Evolutionary conservation across 2,329 filamentous ascomycete species (phyloP), one percentile per base, ranked within the genome.

Genomic region (Lizonia empirigonia): DNA sequence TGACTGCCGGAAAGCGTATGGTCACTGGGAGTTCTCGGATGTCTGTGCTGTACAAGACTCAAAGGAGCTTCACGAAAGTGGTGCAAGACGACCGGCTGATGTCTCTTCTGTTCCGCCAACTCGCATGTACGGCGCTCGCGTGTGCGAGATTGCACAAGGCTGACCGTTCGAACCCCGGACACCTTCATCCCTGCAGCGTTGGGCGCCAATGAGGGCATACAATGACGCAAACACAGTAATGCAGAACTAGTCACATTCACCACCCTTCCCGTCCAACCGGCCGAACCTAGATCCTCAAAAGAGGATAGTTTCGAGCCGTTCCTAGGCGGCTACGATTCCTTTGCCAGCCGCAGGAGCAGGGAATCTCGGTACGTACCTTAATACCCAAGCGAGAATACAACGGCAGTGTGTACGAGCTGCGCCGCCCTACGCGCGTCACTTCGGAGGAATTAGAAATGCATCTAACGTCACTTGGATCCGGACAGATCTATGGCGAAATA

Each of bases 241-340:
- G 37, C 49, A 47, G 18, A 47, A 20, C 15, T 10, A 2, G 38
- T 58, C 54, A 53, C 49, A 48, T 24, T 52, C 50, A 40, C 37
- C 33, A 58, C 55, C 58, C 50, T 23, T 59, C 58, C 60, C 60
- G 59, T 53, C 58, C 61, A 60, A 59, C 61, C 62, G 59, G 44
- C 12, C 46, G 22, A 26, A 33, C 24, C 27, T 22, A 18, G 23
- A 6, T 10, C 37, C 24, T 18, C n/a, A 18, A 42, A 42, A 8
- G 10, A 37, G 37, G 37, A 46, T 34, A 42, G 27, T 16, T 32
- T 42, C 33, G 26, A 33, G 29, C 32, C 32, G 32, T 33, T 30
- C 37, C 36, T 38, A 45, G 26, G 45, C 41, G 46, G 40, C 20
- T 42, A 42, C 46, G 24, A 29, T 47, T 42, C 24, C 35, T 38